Base-by-base conservation (phyloP, 805 yeast species). In the Teunomyces stri region DNA sequence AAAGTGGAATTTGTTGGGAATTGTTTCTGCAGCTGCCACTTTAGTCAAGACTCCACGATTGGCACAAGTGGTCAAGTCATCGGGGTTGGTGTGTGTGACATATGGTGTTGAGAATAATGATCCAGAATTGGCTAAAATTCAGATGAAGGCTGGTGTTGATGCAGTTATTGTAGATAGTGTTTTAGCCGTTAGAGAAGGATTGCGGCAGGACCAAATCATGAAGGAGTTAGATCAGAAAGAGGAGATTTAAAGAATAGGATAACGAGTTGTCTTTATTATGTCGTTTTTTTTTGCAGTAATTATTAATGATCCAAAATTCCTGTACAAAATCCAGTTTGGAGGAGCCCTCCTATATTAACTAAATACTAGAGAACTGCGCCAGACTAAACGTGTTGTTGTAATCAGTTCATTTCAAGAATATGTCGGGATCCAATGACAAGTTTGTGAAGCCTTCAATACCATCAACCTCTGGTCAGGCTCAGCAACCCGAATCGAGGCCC, bases 101-200 rank as follows among this genome's bases (percentile, higher is more conserved):
- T 92, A 92, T 58, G 98, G 98, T 25, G 76, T 79, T 1, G 76
- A 79, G 61, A 92, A 92, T 64, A 92, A 92, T 58, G 82, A 81
- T 30, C 96, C 97, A 0, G 89, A 81, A 48, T 82, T 83, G 51
- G 90, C 96, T 25, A 83, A 82, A 55, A 71, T 87, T 48, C 97
- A 92, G 66, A 85, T 92, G 85, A 82, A 81, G 52, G 91, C 95
- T 3, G 98, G 98, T 6, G 96, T 92, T 10, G 98, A 92, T 73
- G 99, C 99, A 0, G 97, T 92, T n/a, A 92, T 92, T 68, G 97
- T 89, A 3, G 98, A 92, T 66, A 84, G 89, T 46, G 98, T 92
- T 1, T 74, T 91, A 59, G 97, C 96, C 0, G 95, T 91, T n/a
- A 76, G 96, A 61, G 85, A 85, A 57, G 96, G 88, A 6, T 74